Conservation (phyloP, 371 early-diverging fungal genomes). For the Batkoa obscura region DNA sequence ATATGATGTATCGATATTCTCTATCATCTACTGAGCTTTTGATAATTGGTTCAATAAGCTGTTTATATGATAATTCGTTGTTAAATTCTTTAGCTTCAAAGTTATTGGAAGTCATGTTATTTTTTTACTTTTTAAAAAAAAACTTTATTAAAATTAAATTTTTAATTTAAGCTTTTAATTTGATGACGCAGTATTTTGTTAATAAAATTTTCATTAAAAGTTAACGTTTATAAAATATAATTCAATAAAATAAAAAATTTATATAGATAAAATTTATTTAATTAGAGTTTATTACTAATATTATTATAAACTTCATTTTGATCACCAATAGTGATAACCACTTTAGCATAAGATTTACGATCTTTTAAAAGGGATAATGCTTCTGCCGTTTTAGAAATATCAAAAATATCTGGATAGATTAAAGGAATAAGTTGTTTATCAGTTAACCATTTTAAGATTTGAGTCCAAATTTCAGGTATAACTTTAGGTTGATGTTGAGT, state of each 20-base stretch:
- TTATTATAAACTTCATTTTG: too few relatives aligned
- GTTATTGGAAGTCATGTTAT: too few relatives aligned
- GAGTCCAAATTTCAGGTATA: slow-evolving; percentile 49
- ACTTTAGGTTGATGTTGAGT: slow-evolving; percentile 35
- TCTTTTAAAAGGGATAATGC: not conserved
- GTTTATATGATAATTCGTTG: slow-evolving; percentile 7
- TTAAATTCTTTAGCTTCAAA: not conserved
- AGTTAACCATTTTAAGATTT: slow-evolving; percentile 39
- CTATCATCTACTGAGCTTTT: slow-evolving; percentile 56
- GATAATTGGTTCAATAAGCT: slow-evolving; percentile 18
- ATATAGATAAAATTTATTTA: too few relatives aligned
- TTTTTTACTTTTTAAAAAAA: too few relatives aligned
- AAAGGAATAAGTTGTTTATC: slow-evolving; percentile 41
- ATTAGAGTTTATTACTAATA: too few relatives aligned
- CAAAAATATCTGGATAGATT: slow-evolving; percentile 16
- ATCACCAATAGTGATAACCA: not conserved
- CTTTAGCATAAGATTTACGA: not conserved
- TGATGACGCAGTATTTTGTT: too few relatives aligned
- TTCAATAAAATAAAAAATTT: too few relatives aligned
- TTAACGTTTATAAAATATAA: too few relatives aligned
- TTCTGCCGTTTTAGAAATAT: not conserved
- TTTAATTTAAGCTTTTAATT: too few relatives aligned
- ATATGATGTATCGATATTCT: slow-evolving; percentile 57
- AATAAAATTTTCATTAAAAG: too few relatives aligned
- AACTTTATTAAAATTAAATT: too few relatives aligned